phyloP scores from a whole-genome alignment of 306 rosid genomes.

The Quercus robur region DNA sequence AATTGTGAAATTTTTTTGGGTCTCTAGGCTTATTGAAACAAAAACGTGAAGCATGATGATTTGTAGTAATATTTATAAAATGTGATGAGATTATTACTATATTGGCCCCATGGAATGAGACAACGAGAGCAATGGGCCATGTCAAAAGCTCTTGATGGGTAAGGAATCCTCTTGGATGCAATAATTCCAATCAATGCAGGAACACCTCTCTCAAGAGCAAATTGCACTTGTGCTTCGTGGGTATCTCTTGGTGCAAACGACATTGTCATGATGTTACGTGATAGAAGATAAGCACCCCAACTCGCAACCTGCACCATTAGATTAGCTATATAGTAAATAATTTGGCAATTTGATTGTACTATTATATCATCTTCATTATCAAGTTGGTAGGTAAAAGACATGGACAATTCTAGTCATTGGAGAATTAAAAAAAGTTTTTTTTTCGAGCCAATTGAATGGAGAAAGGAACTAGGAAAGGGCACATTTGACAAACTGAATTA shows the following conservation, averaged over 20 bases:
- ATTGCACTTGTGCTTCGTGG: slow-evolving; percentile 78
- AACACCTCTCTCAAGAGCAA: slow-evolving; percentile 78
- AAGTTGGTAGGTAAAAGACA: background rate
- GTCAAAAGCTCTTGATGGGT: slow-evolving; percentile 75
- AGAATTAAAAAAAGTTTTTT: no score
- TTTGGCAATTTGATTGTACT: background rate
- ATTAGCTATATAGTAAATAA: background rate
- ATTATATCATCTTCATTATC: no score
- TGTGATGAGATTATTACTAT: slow-evolving; percentile 20
- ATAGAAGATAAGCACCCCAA: slow-evolving; percentile 77
- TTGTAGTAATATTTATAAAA: background rate
- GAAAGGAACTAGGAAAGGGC: background rate
- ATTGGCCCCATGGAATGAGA: slow-evolving; percentile 70
- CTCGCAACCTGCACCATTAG: slow-evolving; percentile 61
- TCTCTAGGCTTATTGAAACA: no score
- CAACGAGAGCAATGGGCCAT: slow-evolving; percentile 90
- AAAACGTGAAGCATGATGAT: no score
- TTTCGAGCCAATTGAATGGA: background rate
- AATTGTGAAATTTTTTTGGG: no score
- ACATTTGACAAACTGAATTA: background rate
- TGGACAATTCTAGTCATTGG: no score
- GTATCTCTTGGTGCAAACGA: slow-evolving; percentile 81
- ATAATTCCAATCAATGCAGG: slow-evolving; percentile 69
- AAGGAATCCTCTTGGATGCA: slow-evolving; percentile 70
- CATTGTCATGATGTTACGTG: slow-evolving; percentile 50